Evolutionary conservation across 345 rosid species (phyloP).

Genomic region (Corchorus capsularis): DNA sequence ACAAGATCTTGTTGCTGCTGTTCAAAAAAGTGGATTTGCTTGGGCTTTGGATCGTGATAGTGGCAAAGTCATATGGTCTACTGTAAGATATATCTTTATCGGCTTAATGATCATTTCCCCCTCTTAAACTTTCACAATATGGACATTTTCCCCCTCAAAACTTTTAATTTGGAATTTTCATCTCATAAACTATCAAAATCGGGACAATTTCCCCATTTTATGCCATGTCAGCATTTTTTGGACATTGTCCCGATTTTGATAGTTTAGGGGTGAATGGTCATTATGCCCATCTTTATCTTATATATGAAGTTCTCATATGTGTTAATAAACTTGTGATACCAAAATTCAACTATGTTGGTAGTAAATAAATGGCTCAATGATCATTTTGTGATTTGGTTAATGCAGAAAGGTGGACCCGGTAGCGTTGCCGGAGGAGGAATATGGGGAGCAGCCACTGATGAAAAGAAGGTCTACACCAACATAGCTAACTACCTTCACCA

Average conservation of each 20-base stretch:
- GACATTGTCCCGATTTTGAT: too few species aligned
- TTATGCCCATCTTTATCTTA: too few species aligned
- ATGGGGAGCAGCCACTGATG: conserved; percentile 42
- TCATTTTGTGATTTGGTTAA: background rate
- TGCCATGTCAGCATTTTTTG: too few species aligned
- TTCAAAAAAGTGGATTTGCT: conserved; percentile 52
- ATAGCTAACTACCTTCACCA: conserved; percentile 22
- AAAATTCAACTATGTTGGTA: too few species aligned
- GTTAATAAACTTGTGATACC: too few species aligned
- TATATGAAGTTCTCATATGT: too few species aligned
- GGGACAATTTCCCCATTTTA: too few species aligned
- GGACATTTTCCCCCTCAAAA: too few species aligned
- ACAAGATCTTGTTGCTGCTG: conserved; percentile 35
- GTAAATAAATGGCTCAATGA: background rate
- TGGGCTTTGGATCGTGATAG: conserved; percentile 49
- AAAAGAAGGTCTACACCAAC: conserved; percentile 34
- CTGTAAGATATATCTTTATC: conserved; percentile 23
- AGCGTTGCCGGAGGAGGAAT: conserved; percentile 28
- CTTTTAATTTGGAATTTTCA: too few species aligned
- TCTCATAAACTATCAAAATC: too few species aligned
- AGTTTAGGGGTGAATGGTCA: too few species aligned
- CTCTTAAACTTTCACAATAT: too few species aligned
- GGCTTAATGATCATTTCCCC: background rate
- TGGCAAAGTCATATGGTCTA: conserved; percentile 43
- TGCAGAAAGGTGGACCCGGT: conserved; percentile 37